A percentile compares a stretch with the other conserved stretches of the same genome.
These are phyloP conservation scores for Fusarium longipes DNA, from an alignment of 2,329 filamentous ascomycete genomes.

Conservation along the genomic window DNA sequence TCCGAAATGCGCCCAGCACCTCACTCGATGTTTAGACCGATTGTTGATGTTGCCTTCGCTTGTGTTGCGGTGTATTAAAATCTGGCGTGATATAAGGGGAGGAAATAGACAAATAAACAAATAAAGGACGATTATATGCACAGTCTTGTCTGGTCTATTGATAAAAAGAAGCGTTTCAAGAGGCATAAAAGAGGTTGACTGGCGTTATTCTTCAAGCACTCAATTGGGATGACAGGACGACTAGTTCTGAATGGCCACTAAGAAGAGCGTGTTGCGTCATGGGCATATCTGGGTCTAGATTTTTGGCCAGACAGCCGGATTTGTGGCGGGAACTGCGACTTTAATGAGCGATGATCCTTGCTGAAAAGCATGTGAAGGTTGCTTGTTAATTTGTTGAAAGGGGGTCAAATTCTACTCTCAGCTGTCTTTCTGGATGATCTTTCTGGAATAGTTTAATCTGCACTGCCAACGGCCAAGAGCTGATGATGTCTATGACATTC, in stretches of 20 bases:
- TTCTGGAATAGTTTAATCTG: constrained; percentile 19
- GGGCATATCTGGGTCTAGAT: constrained; percentile 8
- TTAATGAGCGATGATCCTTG: constrained; percentile 36
- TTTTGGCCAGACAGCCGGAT: constrained; percentile 36
- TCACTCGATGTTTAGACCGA: constrained; percentile 9
- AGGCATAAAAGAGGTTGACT: constrained; percentile 1
- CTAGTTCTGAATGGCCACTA: constrained; percentile 26
- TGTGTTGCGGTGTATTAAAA: constrained; percentile 31
- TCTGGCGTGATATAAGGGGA: constrained; percentile 24
- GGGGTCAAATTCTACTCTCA: constrained; percentile 19
- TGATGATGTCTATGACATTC: constrained; percentile 5
- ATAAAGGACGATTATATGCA: no score
- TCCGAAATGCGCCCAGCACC: constrained; percentile 30
- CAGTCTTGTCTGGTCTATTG: constrained; percentile 23
- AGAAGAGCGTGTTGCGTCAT: constrained; percentile 42
- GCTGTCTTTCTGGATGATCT: constrained; percentile 2
- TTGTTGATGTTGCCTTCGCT: constrained; percentile 29
- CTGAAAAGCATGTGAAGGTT: constrained; percentile 39
- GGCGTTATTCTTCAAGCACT: constrained; percentile 1
- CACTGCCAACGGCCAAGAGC: constrained; percentile 22
- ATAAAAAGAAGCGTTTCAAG: constrained; percentile 7
- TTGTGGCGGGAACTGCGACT: constrained; percentile 32
- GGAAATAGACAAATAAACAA: no score
- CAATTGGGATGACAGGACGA: constrained; percentile 20
- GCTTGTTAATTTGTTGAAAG: constrained; percentile 15